Evolutionary conservation across 306 rosid species (phyloP), one percentile per base, ranked within the genome.

Genomic region (Inga laurina): DNA sequence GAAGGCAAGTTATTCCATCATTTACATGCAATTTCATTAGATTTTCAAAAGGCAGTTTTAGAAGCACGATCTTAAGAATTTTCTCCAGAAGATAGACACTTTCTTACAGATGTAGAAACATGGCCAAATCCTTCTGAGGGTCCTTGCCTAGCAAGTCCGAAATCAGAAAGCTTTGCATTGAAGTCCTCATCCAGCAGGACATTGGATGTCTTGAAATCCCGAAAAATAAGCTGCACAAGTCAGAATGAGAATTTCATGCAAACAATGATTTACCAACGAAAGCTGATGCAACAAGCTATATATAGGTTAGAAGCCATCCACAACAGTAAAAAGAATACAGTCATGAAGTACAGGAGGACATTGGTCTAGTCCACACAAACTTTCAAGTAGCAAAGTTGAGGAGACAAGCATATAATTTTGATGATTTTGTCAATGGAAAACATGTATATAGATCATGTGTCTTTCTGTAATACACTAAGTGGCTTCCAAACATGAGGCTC

Each of bases 121-220:
- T 96, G 96, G 80, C 97, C 90, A 74, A 81, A 88, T 75, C 99
- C 99, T 82, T 89, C 92, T 0, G 89, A 71, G 75, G 99, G 99
- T 84, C 99, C 99, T 86, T 92, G 99, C 84, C 98, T 88, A 18
- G 99, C 99, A n/a, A 96, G 91, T 84, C 99, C 99, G 77, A 96
- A 96, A 89, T 96, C 99, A 11, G 99, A 96, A 87, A 96, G 99
- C 88, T 96, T 96, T 15, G 98, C 99, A 87, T 87, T 94, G 81
- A 91, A 94, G 37, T 92, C 97, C 88, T 87, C 98, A 45, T 96
- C 99, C 52, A 96, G 93, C 76, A 96, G 81, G 85, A 96, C 83
- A 78, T 96, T 96, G 66, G 99, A 94, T 1, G 97, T 90, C 86
- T 96, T 96, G 69, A 96, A 96, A 87, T 96, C 99, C 4, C 99